Base-by-base conservation (phyloP, 257 asterid species). In the Linaria vulgaris region DNA sequence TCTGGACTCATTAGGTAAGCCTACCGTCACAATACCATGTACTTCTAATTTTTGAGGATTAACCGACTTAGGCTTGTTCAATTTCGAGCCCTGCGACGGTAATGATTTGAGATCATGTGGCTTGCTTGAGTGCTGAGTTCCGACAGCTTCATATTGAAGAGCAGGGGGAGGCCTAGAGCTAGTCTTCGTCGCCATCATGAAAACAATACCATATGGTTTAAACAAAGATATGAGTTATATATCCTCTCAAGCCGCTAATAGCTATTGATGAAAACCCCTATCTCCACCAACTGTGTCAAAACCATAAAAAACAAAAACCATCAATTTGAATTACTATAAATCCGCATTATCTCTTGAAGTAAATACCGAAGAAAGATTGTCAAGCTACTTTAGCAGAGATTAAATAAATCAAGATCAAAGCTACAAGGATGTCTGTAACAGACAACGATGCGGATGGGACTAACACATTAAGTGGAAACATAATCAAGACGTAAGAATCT, bases 161-260 rank as follows among this genome's bases (percentile, higher is more conserved):
- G 13, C 55, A 62, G 61, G 7, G 3, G 82, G 84, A 67, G 76
- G 69, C 73, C 79, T 82, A 24, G 75, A 49, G 63, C 74, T 78
- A 70, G 83, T 75, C 71, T 83, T 83, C 47, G 95, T 73, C 68
- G 96, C 90, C 96, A 88, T 88, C 13, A 31, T 41, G 15, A 53
- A 78, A 22, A 10, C 41, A 64, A 47, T n/a, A 44, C 56, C 51
- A 50, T 57, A 59, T 16, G 15, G 38, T 49, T 55, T n/a, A 69
- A 52, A 53, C 45, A 13, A 37, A 69, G 9, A 68, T 56, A 63
- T 37, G 52, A 69, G 19, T 50, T 63, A 43, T 51, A 37, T 3
- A 57, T 50, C 19, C 24, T 8, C 34, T 38, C 41, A 19, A 17
- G 34, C 34, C 14, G 51, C 67, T 19, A 45, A 66, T 43, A 62